Evolutionary conservation across 345 rosid species (phyloP).

Genomic region (Eucalyptus shirleyi): DNA sequence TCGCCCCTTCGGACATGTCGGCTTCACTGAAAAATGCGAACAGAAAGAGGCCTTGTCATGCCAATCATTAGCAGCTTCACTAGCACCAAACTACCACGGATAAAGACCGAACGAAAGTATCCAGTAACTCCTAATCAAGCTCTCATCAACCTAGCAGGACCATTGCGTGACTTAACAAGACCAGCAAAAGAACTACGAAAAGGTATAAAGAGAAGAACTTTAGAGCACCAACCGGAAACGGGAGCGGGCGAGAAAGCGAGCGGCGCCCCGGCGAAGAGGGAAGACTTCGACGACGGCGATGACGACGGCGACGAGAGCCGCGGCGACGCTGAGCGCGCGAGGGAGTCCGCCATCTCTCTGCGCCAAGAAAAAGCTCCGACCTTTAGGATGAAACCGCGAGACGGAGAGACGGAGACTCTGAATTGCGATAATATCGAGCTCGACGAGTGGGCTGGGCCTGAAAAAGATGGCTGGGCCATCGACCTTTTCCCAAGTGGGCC

Average conservation of each 20-base stretch:
- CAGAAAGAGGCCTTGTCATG: background rate
- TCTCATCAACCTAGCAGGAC: background rate
- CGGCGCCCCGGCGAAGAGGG: slow-evolving; percentile 16
- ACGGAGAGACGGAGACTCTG: background rate
- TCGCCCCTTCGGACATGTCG: background rate
- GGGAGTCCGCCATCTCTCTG: background rate
- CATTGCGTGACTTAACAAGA: background rate
- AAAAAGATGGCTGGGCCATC: background rate
- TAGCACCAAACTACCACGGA: background rate
- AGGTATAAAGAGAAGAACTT: background rate
- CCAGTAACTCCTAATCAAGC: background rate
- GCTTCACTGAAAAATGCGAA: background rate
- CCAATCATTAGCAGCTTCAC: background rate
- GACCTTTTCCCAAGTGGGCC: background rate
- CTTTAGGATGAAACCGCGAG: background rate
- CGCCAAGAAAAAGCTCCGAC: background rate
- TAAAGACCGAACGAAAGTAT: background rate
- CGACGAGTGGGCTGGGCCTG: background rate
- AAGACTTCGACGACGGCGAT: slow-evolving; percentile 8
- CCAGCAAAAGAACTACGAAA: background rate
- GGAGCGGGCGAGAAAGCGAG: slow-evolving; percentile 19
- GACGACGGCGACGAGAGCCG: slow-evolving; percentile 18
- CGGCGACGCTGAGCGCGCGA: background rate
- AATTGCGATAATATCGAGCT: background rate
- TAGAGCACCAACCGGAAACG: slow-evolving; percentile 14